Conservation (phyloP, 2,329 filamentous ascomycete species). For the Aureobasidium pullulans region DNA sequence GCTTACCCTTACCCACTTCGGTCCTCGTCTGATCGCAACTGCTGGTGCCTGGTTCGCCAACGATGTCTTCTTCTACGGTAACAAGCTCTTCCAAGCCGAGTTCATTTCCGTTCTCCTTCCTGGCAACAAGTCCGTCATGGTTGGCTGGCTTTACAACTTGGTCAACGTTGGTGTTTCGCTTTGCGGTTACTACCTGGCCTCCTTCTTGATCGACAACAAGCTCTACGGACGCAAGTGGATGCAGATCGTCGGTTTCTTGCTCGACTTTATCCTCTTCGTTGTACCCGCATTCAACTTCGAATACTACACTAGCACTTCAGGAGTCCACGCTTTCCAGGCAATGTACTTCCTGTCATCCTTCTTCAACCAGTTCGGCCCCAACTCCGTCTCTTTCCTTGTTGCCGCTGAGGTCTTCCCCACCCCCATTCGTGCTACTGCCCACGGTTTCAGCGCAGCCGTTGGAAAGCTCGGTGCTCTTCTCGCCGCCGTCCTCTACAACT, state of each 20-base stretch:
- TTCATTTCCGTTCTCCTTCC: constrained; percentile 80
- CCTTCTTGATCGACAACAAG: constrained; percentile 88
- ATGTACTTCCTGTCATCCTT: constrained; percentile 98
- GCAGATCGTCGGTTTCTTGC: constrained; percentile 89
- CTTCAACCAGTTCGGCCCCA: constrained; percentile 98
- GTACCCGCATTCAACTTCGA: constrained; percentile 82
- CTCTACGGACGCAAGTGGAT: constrained; percentile 93
- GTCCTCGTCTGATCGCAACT: constrained; percentile 77
- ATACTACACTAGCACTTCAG: constrained; percentile 65
- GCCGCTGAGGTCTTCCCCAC: constrained; percentile 96
- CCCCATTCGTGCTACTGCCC: constrained; percentile 82
- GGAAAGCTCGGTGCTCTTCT: constrained; percentile 85
- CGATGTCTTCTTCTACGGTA: constrained; percentile 98
- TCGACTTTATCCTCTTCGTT: constrained; percentile 89
- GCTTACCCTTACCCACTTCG: constrained; percentile 74
- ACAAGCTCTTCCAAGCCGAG: constrained; percentile 91
- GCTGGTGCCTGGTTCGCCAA: constrained; percentile 91
- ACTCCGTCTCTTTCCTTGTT: constrained; percentile 91
- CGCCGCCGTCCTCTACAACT: constrained; percentile 87
- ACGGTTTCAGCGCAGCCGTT: constrained; percentile 86
- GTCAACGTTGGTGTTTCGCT: constrained; percentile 84
- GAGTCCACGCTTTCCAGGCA: constrained; percentile 85
- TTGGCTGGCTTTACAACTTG: constrained; percentile 85
- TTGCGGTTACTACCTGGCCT: constrained; percentile 82
- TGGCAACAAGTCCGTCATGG: constrained; percentile 65